Evolutionary conservation across 371 early-diverging fungal genomes (phyloP), one percentile per base, ranked within the genome.

Genomic region (Dichotomocladium elegans): DNA sequence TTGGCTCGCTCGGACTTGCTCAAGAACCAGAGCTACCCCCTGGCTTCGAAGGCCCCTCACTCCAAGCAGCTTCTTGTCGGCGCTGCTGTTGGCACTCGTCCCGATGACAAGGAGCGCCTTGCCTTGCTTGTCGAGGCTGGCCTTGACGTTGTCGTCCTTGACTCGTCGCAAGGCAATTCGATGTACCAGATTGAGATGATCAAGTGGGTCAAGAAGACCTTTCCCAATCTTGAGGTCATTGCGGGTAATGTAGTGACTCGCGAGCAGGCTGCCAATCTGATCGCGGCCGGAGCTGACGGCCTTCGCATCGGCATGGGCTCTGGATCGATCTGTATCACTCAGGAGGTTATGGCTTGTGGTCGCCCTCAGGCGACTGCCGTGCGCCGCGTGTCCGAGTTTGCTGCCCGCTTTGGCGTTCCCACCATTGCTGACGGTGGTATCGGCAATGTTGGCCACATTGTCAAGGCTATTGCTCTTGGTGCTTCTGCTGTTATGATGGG

Each of bases 401-500:
- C 94, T 41, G 78, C 88, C 63, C 81, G 86, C 67, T 95, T 92
- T 60, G 98, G 96, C 61, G 88, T 98, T 22, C 98, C 98, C 30
- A 90, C 92, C 37, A 91, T 98, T 64, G 98, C 98, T 42, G 98
- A 96, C 69, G 98, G 96, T 47, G 96, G 98, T 67, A 91, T 98
- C 63, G 80, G 84, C 46, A 95, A 95, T 70, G 91, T 95, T 52
- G 98, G 98, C 53, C 98, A 97, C 66, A 93, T 95, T 58, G 88
- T 94, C 69, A 98, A 98, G 83, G 98, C 96, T 19, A 55, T 94
- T 41, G 88, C 95, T 30, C 82, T 95, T 25, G 96, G 98, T 56
- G 96, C 96, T 21, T 90, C 90, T 15, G 90, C 84, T 60, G 98
- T 95, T 44, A 98, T 98, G 98, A 98, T 98, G 98, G 98, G 98